Evolutionary conservation across 768 basidiomycete species (phyloP).

Genomic region (Hemileccinum impolitum): DNA sequence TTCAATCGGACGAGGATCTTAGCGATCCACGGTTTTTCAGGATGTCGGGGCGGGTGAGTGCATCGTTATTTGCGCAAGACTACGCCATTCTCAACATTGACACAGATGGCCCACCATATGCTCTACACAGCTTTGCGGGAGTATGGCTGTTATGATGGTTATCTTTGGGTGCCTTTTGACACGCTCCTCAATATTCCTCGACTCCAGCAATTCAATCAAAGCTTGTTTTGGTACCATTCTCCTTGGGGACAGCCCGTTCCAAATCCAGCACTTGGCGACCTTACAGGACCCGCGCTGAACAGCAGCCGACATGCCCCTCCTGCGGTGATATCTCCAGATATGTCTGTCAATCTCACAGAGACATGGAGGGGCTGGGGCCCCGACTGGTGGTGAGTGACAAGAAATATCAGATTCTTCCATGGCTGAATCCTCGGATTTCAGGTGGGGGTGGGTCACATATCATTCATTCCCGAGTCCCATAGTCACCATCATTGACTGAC

Average conservation of each 20-base stretch:
- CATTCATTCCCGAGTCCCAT: no score
- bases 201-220: constrained; percentile 43
- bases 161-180: constrained; percentile 53
- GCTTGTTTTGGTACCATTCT: constrained; percentile 48
- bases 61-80: not conserved
- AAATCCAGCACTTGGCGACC: constrained; percentile 33
- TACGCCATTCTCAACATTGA: not conserved
- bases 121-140: constrained; percentile 44
- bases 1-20: constrained; percentile 43
- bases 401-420: not conserved
- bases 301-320: constrained; percentile 36
- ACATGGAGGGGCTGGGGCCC: constrained; percentile 39
- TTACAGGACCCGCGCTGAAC: constrained; percentile 13
- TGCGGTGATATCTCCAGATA: constrained; percentile 41
- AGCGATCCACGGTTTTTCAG: constrained; percentile 34
- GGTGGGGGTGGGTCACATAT: constrained; percentile 39
- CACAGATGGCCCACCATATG: constrained; percentile 51
- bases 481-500: not conserved
- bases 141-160: constrained; percentile 45
- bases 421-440: constrained; percentile 17
- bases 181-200: constrained; percentile 49
- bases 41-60: constrained; percentile 43
- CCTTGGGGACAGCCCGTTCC: constrained; percentile 43
- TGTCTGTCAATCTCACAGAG: constrained; percentile 34
- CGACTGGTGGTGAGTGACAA: constrained; percentile 41